Percentiles rank a stretch among this genome's conserved stretches.
Evolutionary conservation across 768 basidiomycete species (phyloP).

Genomic region (Holtermannia corniformis): DNA sequence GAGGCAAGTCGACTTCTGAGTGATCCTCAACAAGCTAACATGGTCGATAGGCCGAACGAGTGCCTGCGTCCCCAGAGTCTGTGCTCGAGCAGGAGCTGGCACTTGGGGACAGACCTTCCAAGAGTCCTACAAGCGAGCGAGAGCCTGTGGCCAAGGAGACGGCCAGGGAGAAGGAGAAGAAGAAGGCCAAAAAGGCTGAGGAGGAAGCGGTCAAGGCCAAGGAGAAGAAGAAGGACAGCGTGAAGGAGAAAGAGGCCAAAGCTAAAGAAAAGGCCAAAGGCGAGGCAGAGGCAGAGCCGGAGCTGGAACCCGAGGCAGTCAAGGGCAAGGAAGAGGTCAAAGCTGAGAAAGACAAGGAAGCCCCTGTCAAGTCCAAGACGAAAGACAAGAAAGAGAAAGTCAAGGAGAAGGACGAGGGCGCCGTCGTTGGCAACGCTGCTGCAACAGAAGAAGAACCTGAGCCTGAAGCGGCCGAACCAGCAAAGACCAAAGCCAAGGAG

Average conservation of each 20-base stretch:
- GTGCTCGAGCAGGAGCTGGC: too few species aligned
- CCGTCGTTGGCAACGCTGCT: too few species aligned
- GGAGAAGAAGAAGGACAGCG: neutral
- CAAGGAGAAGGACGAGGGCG: neutral
- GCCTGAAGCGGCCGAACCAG: too few species aligned
- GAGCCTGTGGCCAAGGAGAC: too few species aligned
- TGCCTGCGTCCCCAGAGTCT: too few species aligned
- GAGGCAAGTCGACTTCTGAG: too few species aligned
- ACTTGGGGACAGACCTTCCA: too few species aligned
- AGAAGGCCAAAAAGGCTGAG: neutral
- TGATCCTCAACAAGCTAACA: too few species aligned
- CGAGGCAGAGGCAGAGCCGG: neutral
- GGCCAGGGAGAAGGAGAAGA: neutral
- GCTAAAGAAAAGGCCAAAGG: neutral
- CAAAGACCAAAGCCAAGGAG: too few species aligned
- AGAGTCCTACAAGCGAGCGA: too few species aligned
- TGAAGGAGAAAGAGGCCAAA: neutral
- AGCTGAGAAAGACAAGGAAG: neutral
- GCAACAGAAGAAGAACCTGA: too few species aligned
- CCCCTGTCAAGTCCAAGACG: neutral
- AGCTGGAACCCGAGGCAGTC: neutral
- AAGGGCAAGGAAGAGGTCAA: neutral
- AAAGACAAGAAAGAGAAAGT: neutral
- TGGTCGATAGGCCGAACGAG: too few species aligned
- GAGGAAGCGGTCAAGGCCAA: neutral